These are phyloP conservation scores for Wickerhamiella azymoides DNA, from an alignment of 805 yeast genomes.

Conservation along the genomic window DNA sequence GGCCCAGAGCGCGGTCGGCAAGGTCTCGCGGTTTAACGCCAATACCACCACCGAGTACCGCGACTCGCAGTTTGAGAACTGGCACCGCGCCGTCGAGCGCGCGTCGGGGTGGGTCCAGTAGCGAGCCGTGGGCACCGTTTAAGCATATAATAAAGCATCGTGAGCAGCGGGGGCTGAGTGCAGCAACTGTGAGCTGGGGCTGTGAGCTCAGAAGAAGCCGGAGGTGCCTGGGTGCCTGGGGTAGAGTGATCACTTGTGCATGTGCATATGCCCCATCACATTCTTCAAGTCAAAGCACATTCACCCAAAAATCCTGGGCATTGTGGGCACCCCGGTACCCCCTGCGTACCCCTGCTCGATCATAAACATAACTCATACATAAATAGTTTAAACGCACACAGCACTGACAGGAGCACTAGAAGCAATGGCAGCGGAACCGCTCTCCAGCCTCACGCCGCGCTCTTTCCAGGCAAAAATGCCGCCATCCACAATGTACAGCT, in stretches of 20 bases:
- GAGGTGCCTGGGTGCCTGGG: too few relatives aligned
- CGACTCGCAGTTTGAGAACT: constrained; percentile 48
- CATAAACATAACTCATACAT: not conserved
- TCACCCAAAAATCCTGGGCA: too few relatives aligned
- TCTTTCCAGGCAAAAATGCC: constrained; percentile 8
- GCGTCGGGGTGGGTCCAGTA: constrained; percentile 62
- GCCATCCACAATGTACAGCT: constrained; percentile 5
- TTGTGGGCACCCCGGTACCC: too few relatives aligned
- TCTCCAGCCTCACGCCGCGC: not conserved
- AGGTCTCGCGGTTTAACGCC: constrained; percentile 18
- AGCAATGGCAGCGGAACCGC: not conserved
- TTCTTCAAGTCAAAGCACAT: too few relatives aligned
- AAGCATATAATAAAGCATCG: too few relatives aligned
- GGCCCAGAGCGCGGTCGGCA: constrained; percentile 13
- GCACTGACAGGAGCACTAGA: not conserved
- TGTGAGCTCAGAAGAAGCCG: too few relatives aligned
- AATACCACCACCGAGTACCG: constrained; percentile 45
- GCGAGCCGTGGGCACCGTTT: not conserved
- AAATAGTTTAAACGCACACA: not conserved
- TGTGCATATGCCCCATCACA: too few relatives aligned
- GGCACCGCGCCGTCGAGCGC: constrained; percentile 78
- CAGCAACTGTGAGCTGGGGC: too few relatives aligned
- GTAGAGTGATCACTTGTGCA: too few relatives aligned
- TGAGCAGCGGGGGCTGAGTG: too few relatives aligned
- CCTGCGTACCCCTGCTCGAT: too few relatives aligned